Evolutionary conservation across 306 rosid genomes (phyloP).

Genomic region (Cucumis melo): DNA sequence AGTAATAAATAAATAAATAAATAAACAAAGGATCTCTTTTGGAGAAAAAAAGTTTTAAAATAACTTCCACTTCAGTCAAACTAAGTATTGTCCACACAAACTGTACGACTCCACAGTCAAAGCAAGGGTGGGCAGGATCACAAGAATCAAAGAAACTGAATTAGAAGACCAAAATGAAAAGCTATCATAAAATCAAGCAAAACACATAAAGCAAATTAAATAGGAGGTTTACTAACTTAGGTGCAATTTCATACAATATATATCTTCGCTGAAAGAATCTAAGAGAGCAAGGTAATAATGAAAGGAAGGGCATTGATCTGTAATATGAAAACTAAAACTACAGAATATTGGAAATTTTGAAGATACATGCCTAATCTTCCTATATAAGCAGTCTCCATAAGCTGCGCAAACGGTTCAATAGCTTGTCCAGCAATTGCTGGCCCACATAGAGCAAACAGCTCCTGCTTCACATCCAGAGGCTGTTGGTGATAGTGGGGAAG

Average conservation of each 20-base stretch:
- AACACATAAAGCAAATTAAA: neutral
- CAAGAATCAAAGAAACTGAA: neutral
- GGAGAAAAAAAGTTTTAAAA: neutral
- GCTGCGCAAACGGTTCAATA: constrained; percentile 76
- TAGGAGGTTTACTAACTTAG: neutral
- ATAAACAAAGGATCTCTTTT: neutral
- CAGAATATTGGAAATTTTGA: neutral
- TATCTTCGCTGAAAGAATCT: neutral
- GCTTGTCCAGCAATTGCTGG: constrained; percentile 93
- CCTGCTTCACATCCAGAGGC: constrained; percentile 39
- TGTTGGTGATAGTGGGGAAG: constrained; percentile 10
- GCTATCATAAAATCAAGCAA: neutral
- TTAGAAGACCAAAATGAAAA: neutral
- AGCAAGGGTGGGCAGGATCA: neutral
- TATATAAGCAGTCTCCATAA: constrained; percentile 92
- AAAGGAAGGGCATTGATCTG: neutral
- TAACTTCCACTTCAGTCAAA: neutral
- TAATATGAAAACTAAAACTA: neutral
- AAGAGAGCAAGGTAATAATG: neutral
- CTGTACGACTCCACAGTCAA: neutral
- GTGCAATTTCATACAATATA: neutral
- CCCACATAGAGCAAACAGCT: constrained; percentile 48
- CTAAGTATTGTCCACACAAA: neutral
- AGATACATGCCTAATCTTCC: constrained; percentile 61
- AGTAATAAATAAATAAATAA: neutral